A percentile compares a stretch with the other conserved stretches of the same genome.
Evolutionary conservation across 768 basidiomycete genomes (phyloP).

Genomic region (Tylopilus sp.): DNA sequence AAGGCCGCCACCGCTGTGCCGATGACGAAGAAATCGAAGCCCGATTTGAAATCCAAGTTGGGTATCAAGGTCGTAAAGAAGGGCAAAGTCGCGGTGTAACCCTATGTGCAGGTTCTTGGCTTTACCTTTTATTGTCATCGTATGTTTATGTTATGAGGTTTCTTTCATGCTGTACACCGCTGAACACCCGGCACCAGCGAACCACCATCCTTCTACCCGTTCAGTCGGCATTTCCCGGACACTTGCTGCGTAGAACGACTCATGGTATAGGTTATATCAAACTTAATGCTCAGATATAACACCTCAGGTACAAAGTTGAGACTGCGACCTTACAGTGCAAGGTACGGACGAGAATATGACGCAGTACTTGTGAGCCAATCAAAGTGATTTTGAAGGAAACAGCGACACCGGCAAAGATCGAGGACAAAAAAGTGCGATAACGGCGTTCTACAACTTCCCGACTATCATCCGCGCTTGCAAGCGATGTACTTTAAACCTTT

Average conservation of each 20-base stretch:
- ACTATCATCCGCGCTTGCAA: no score
- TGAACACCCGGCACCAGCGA: neutral
- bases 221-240: neutral
- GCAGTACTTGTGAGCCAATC: no score
- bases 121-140: slow-evolving; percentile 11
- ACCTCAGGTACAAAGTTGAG: neutral
- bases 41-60: slow-evolving; percentile 55
- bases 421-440: no score
- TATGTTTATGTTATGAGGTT: slow-evolving; percentile 3
- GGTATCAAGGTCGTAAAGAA: slow-evolving; percentile 76
- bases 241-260: neutral
- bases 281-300: neutral
- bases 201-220: neutral
- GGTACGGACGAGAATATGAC: neutral
- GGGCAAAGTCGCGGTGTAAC: slow-evolving; percentile 30
- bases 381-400: no score
- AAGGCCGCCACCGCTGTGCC: slow-evolving; percentile 42
- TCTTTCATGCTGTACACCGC: neutral
- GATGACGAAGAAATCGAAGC: slow-evolving; percentile 59
- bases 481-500: no score
- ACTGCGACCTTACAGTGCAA: neutral
- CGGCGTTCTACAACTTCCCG: no score
- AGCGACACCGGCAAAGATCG: no score
- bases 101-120: slow-evolving; percentile 7
- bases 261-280: neutral